phyloP scores from a whole-genome alignment of 75 land plant species.

The Selaginella tamariscina region DNA sequence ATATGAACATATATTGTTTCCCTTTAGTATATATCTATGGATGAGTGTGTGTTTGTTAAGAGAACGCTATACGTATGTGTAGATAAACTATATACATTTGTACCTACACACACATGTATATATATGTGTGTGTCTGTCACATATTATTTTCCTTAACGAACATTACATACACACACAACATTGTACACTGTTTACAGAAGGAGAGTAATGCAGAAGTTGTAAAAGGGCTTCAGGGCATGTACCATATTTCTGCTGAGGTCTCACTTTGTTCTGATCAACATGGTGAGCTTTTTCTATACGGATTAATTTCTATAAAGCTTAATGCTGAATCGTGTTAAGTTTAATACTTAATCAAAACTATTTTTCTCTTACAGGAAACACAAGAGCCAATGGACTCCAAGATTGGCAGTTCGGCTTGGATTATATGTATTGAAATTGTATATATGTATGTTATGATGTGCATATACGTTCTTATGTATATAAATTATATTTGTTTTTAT shows the following conservation, averaged over 20 bases:
- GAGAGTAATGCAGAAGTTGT: constrained; percentile 44
- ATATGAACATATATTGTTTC: too few species aligned
- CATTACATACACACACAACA: not conserved
- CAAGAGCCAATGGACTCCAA: constrained; percentile 10
- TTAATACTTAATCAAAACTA: not conserved
- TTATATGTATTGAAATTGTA: constrained; percentile 33
- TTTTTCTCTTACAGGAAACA: not conserved
- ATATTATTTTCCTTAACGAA: not conserved
- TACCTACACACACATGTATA: too few species aligned
- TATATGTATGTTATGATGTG: not conserved
- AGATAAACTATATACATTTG: too few species aligned
- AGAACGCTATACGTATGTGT: too few species aligned
- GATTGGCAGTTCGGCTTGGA: constrained; percentile 56
- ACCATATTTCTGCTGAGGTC: constrained; percentile 43
- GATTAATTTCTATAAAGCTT: not conserved
- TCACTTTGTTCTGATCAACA: constrained; percentile 31
- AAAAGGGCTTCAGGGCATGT: constrained; percentile 33
- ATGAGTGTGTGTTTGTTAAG: too few species aligned
- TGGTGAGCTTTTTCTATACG: constrained; percentile 3
- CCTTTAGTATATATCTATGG: too few species aligned
- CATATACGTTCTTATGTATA: not conserved
- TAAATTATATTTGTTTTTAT: not conserved
- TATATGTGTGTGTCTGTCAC: too few species aligned
- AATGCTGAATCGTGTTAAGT: not conserved
- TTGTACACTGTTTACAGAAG: constrained; percentile 17